Evolutionary conservation across 2,329 filamentous ascomycete genomes (phyloP), one percentile per base, ranked within the genome.

Genomic region (Cladobotryum mycophilum): DNA sequence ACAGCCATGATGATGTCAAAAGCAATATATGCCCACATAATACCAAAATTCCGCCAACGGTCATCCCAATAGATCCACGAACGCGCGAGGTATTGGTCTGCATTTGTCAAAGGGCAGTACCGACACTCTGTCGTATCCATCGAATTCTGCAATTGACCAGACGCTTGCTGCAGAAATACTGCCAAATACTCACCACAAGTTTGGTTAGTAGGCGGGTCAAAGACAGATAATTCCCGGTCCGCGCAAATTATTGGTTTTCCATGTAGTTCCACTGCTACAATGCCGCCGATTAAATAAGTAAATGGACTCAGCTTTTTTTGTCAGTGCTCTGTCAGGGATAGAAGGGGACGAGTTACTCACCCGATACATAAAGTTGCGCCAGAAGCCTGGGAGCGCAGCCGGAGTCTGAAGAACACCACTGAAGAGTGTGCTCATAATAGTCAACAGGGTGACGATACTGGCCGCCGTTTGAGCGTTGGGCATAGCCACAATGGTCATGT

Each of bases 401-500:
- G 82, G 78, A 0, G 75, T 66, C 53, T 84, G 80, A 48, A 89
- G 68, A 3, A 88, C 84, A 62, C 84, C 76, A 59, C 77, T 80
- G 70, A 86, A 86, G 50, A 81, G 73, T 36, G 82, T 68, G 55
- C 73, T 77, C 63, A 86, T 74, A 22, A 79, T 73, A 53, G 80
- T 76, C 14, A 85, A 61, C 25, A 86, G 63, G 6, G 80, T 81
- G 47, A 81, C 81, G 15, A 88, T 65, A 43, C 78, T 81, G 5
- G 78, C 79, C 5, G 84, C 86, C 0, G 84, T 87, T 58, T 86
- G 78, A 1, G 85, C 83, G 50, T 86, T 76, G 0, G 82, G 82
- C 37, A 90, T 74, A 2, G 81, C 84, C 1, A 84, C 82, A 51
- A 90, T 87, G 35, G 82, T 78, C 79, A 90, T 82, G 59, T 88